These are phyloP conservation scores for Cladosporium colombiae DNA, from an alignment of 2,329 filamentous ascomycete species.

Conservation along the genomic window DNA sequence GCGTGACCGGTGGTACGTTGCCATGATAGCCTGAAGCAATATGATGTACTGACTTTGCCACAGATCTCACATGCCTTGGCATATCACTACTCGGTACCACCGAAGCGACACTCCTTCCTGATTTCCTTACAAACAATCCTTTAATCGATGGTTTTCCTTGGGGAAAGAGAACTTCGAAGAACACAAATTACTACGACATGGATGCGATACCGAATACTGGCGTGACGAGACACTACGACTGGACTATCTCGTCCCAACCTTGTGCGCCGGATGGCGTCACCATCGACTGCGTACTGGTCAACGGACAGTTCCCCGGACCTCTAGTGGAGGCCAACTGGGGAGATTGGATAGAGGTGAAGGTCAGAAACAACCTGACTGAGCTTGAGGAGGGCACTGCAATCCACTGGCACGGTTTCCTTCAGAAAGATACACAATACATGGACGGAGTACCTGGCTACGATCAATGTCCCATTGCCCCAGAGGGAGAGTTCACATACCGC, in stretches of 20 bases:
- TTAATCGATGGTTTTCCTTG: constrained; percentile 29
- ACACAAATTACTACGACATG: constrained; percentile 32
- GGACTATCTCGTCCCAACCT: constrained; percentile 25
- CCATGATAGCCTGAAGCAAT: not conserved
- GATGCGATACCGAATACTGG: constrained; percentile 32
- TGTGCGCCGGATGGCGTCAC: constrained; percentile 33
- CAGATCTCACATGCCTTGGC: not conserved
- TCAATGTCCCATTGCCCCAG: constrained; percentile 46
- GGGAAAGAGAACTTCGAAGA: constrained; percentile 29
- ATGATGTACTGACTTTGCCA: not conserved
- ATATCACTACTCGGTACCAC: constrained; percentile 25
- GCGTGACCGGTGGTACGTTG: not conserved
- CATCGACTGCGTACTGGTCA: constrained; percentile 26
- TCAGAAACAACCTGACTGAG: constrained; percentile 38
- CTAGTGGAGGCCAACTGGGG: constrained; percentile 42
- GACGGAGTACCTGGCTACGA: constrained; percentile 45
- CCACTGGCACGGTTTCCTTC: constrained; percentile 48
- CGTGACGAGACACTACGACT: constrained; percentile 33
- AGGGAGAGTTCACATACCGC: constrained; percentile 41
- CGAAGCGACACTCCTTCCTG: constrained; percentile 19
- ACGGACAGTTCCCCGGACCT: constrained; percentile 29
- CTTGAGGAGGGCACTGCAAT: constrained; percentile 39
- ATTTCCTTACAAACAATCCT: constrained; percentile 24
- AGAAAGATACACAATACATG: constrained; percentile 30
- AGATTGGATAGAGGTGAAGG: constrained; percentile 39